Evolutionary conservation across 306 rosid genomes (phyloP).

Genomic region (Parietaria judaica): DNA sequence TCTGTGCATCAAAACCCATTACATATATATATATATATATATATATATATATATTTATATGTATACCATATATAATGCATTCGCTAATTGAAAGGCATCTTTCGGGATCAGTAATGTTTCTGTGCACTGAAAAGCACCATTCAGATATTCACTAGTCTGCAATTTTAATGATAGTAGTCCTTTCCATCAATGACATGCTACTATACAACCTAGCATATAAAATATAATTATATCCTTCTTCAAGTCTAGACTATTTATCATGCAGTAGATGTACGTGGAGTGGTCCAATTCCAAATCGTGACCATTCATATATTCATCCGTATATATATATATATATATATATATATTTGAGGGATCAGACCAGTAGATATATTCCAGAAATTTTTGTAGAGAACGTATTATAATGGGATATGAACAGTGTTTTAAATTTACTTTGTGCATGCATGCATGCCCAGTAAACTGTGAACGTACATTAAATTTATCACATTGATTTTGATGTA

Average conservation of each 20-base stretch:
- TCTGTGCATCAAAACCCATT: neutral
- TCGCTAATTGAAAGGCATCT: slow-evolving; percentile 24
- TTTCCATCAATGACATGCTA: too few species aligned
- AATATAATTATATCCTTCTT: neutral
- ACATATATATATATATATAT: neutral
- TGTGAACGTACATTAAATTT: too few species aligned
- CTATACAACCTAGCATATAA: neutral
- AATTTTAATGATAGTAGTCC: too few species aligned
- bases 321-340: neutral
- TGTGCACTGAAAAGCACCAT: slow-evolving; percentile 15
- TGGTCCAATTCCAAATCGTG: neutral
- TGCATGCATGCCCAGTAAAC: too few species aligned
- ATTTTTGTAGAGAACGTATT: too few species aligned
- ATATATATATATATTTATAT: neutral
- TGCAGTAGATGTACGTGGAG: neutral
- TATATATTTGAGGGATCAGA: too few species aligned
- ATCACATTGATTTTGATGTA: too few species aligned
- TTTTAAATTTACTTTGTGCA: too few species aligned
- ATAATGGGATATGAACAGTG: too few species aligned
- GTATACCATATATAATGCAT: neutral
- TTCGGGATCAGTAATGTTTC: slow-evolving; percentile 20
- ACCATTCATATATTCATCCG: neutral
- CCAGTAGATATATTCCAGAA: too few species aligned
- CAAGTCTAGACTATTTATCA: neutral
- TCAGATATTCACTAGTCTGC: slow-evolving; percentile 3